Base-by-base conservation (phyloP, 2,329 filamentous ascomycete species). In the Colletotrichum liaoningense region DNA sequence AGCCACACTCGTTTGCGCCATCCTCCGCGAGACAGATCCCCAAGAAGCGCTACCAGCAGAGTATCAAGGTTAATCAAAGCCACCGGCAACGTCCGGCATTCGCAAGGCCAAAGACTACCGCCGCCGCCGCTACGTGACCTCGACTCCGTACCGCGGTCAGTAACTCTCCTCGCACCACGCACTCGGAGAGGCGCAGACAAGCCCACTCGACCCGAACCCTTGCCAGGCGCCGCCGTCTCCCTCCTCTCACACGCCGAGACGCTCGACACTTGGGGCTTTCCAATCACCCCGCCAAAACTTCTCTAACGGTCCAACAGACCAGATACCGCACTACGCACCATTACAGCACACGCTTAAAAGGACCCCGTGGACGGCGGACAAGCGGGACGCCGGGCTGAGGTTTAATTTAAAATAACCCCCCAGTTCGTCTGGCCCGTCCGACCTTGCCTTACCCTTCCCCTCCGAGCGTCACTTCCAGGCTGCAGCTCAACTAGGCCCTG, bases 381-480 rank as follows among this genome's bases (percentile, higher is more conserved):
- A 58, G 69, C 59, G 66, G 70, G 59, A 69, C 55, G 60, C 55
- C 38, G 26, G 66, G 66, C 60, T 60, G 60, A 70, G 67, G 70
- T 70, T 70, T 70, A 70, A 73, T 65, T 73, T 62, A 65, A 64
- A 63, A 70, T 70, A 70, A 58, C 55, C 67, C 69, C 70, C 70
- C 70, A 59, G 67, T 73, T 73, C 70, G 70, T 73, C 70, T 73
- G 59, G 59, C 70, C 70, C 30, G 52, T 73, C 46, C 67, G 14
- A 56, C 54, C 33, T 65, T 46, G 54, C 24, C 52, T 57, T 57
- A 46, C 54, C 33, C 62, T 65, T 65, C 56, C 42, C 63, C 70
- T 70, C 70, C 70, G 67, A 73, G 70, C 70, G 70, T 73, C 70
- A 73, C 70, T 65, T 70, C 55, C 67, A 70, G 55, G 60, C 70